Base-by-base conservation (phyloP, 2,329 filamentous ascomycete species). In the Alternaria sp. region DNA sequence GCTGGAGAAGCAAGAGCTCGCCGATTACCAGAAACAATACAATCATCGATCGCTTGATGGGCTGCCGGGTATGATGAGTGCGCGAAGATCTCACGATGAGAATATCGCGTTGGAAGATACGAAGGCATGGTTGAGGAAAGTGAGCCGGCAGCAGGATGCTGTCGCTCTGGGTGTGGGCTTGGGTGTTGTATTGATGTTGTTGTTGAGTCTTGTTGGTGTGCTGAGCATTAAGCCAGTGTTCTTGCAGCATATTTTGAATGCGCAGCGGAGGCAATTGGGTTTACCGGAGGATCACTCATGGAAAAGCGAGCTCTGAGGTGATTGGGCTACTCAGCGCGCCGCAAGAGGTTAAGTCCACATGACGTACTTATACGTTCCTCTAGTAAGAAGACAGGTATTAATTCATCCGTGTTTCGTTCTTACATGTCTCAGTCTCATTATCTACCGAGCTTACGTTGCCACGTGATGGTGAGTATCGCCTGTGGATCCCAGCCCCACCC, bases 1-100 rank as follows among this genome's bases (percentile, higher is more conserved):
- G 68, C 79, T 83, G 2, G 81, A 84, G 47, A 81, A 81, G 59
- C 84, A 85, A 54, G 78, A 80, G 38, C 72, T 88, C 64, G 76
- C 79, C 8, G 77, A 79, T n/a, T 91, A 89, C 68, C 87, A 87
- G 70, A 80, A 79, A 22, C 72, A 81, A 62, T 85, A 83, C 66
- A 91, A 91, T 67, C 68, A 79, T 3, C 44, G 55, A 8, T 71
- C 67, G 41, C 57, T 75, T 20, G 72, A 74, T 38, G 68, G 68
- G 0, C 57, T 73, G 28, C 67, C 70, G 2, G 69, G 70, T 3
- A 58, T 74, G 61, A 64, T 63, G 59, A 79, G 79, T 5, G 87
- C 87, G 22, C 80, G 87, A 62, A 79, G 81, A 44, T 81, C 81
- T 20, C 54, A 65, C 34, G 75, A 73, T 3, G 80, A 88, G 75